Evolutionary conservation across 106 monocot species (phyloP).

Genomic region (Agapanthus africanus): DNA sequence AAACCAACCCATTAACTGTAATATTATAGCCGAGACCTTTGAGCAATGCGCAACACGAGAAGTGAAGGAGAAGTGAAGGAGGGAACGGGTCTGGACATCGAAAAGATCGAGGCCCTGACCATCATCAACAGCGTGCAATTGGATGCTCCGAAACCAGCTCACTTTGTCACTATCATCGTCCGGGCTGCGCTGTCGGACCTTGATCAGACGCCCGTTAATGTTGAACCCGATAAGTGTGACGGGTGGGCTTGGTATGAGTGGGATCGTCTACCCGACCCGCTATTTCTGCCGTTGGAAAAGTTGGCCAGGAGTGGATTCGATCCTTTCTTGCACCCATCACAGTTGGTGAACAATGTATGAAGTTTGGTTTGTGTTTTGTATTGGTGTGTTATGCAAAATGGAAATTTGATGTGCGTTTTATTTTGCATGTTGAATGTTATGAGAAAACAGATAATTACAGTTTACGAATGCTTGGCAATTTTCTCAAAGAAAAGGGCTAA

Average conservation of each 20-base stretch:
- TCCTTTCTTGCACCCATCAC: constrained; percentile 21
- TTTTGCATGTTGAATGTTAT: no score
- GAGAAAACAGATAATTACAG: no score
- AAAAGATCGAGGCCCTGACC: constrained; percentile 26
- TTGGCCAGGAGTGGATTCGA: constrained; percentile 24
- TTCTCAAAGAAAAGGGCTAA: no score
- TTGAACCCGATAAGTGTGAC: constrained; percentile 50
- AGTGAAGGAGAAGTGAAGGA: constrained; percentile 60
- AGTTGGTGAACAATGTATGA: constrained; percentile 1
- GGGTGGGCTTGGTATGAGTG: constrained; percentile 58
- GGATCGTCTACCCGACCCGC: constrained; percentile 30
- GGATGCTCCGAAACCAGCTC: constrained; percentile 18
- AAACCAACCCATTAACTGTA: neutral
- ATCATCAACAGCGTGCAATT: constrained; percentile 26
- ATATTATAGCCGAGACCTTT: constrained; percentile 32
- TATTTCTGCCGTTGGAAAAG: constrained; percentile 32
- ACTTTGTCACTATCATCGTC: constrained; percentile 43
- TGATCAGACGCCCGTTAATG: constrained; percentile 29
- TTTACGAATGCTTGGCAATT: no score
- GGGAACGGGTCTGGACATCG: constrained; percentile 51
- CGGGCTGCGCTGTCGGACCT: constrained; percentile 28
- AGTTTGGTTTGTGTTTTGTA: no score
- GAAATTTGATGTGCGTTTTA: no score
- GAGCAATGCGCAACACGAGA: constrained; percentile 46
- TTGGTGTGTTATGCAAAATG: no score